Conservation (phyloP, 2,329 filamentous ascomycete species). For the Truncatella angustata region DNA sequence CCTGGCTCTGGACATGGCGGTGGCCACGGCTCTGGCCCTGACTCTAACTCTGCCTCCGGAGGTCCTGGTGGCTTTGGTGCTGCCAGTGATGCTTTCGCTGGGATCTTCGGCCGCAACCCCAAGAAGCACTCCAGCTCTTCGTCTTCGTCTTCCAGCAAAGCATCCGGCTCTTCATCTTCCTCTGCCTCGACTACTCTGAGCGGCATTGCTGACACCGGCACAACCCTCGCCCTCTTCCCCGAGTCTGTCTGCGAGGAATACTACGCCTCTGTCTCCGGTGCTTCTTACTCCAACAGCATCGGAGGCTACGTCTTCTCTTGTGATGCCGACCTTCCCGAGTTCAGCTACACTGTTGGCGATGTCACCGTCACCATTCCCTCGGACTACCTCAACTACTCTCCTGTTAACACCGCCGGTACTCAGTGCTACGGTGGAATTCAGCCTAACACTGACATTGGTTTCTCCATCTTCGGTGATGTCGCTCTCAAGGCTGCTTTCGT, state of each 20-base stretch:
- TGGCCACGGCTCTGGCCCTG: not conserved
- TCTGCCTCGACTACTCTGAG: conserved; percentile 18
- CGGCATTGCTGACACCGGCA: conserved; percentile 60
- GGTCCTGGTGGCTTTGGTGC: not conserved
- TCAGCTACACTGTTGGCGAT: conserved; percentile 47
- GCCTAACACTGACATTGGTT: conserved; percentile 14
- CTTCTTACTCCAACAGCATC: conserved; percentile 32
- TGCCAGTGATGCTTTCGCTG: not conserved
- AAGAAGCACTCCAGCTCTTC: not conserved
- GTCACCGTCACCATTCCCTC: conserved; percentile 49
- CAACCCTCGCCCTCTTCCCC: conserved; percentile 53
- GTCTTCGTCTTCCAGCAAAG: not conserved
- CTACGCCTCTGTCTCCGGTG: conserved; percentile 46
- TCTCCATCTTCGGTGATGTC: conserved; percentile 15
- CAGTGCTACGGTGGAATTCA: conserved; percentile 63
- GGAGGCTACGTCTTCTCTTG: conserved; percentile 56
- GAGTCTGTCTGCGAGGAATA: conserved; percentile 47
- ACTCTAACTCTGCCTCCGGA: not conserved
- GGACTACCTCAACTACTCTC: conserved; percentile 47
- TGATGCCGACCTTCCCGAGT: conserved; percentile 41
- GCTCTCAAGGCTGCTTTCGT: conserved; percentile 15
- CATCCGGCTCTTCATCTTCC: not conserved
- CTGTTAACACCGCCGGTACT: conserved; percentile 37
- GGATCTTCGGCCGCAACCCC: not conserved
- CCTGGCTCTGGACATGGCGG: not conserved